These are phyloP conservation scores for Capronia coronata DNA, from an alignment of 2,329 filamentous ascomycete species.

Conservation along the genomic window DNA sequence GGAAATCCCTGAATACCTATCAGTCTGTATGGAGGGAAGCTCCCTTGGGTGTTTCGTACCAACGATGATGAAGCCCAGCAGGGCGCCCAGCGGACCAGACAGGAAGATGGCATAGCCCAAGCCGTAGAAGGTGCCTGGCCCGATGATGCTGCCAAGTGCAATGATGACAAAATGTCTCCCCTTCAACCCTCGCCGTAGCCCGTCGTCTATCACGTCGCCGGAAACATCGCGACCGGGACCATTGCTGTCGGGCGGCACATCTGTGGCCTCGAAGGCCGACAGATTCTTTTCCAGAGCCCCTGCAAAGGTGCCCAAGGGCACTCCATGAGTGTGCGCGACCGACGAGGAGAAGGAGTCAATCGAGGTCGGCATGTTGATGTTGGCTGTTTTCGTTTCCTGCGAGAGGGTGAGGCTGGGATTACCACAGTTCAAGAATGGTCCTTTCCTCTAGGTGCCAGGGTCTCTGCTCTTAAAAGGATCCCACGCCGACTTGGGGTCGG, in stretches of 20 bases:
- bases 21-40: no score
- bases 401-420: no score
- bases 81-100: slow-evolving; percentile 45
- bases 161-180: neutral
- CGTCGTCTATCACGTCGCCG: slow-evolving; percentile 4
- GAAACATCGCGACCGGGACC: neutral
- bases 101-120: slow-evolving; percentile 47
- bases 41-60: slow-evolving; percentile 34
- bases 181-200: neutral
- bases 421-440: no score
- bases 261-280: neutral
- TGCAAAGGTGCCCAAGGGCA: neutral
- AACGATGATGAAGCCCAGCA: slow-evolving; percentile 46
- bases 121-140: slow-evolving; percentile 48
- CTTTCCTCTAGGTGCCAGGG: no score
- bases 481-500: no score
- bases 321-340: neutral
- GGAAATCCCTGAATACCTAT: neutral
- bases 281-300: neutral
- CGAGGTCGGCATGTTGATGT: neutral
- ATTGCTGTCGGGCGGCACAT: neutral
- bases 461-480: no score
- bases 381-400: no score
- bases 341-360: neutral
- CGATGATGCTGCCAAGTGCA: slow-evolving; percentile 15